phyloP scores from a whole-genome alignment of 352 stramenopile species.

The Globisporangium perplexum region DNA sequence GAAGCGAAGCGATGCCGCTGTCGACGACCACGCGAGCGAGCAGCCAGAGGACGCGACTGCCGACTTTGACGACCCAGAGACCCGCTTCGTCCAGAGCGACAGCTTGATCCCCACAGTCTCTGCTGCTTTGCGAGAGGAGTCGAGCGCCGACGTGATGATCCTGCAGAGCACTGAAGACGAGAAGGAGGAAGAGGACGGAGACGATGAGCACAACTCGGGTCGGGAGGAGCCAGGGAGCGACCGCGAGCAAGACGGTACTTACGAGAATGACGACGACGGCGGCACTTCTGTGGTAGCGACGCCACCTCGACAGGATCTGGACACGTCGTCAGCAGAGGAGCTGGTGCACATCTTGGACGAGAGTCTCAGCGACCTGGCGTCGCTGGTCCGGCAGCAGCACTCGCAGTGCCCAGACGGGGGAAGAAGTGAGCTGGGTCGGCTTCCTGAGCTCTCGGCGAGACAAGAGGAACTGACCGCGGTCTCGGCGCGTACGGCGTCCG shows the following conservation, averaged over 20 bases:
- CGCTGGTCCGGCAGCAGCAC: neutral
- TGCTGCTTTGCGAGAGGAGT: neutral
- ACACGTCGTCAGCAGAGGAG: constrained; percentile 19
- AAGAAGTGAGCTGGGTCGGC: neutral
- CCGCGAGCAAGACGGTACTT: neutral
- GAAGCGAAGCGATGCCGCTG: neutral
- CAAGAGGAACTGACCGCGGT: neutral
- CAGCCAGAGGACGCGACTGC: neutral
- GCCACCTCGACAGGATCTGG: neutral
- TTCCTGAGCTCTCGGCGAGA: neutral
- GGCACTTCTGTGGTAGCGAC: neutral
- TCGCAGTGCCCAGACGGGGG: no score
- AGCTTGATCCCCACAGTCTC: neutral
- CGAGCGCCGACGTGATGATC: constrained; percentile 11
- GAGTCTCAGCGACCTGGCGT: constrained; percentile 26
- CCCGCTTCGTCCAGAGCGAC: neutral
- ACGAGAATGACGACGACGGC: neutral
- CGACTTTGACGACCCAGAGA: constrained; percentile 1
- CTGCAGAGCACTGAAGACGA: constrained; percentile 1
- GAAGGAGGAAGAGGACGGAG: constrained; percentile 1
- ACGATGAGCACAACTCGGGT: neutral
- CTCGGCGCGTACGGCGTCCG: constrained; percentile 2
- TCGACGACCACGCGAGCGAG: neutral
- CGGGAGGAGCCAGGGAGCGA: neutral
- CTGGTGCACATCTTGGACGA: constrained; percentile 61